These are phyloP conservation scores for Taiwanofungus camphoratus DNA, from an alignment of 1,284 basidiomycete species.

Conservation along the genomic window DNA sequence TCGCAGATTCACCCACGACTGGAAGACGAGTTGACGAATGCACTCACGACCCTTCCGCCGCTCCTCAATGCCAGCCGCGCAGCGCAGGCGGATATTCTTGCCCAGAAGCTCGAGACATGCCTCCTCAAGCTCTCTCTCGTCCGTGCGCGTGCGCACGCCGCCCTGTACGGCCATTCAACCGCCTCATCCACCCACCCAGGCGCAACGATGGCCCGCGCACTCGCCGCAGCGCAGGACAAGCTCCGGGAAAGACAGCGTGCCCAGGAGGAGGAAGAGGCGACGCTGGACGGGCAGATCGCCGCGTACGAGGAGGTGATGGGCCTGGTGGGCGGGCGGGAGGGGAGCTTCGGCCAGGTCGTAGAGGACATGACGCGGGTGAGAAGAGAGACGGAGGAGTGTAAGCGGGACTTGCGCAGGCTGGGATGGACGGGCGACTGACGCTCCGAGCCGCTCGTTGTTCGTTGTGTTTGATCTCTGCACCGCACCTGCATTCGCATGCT, in stretches of 20 bases:
- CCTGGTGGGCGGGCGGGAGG: constrained; percentile 34
- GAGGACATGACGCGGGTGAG: constrained; percentile 42
- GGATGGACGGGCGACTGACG: constrained; percentile 43
- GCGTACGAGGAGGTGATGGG: constrained; percentile 38
- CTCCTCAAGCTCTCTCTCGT: constrained; percentile 44
- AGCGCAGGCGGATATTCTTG: constrained; percentile 33
- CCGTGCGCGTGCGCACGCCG: constrained; percentile 32
- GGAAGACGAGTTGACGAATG: constrained; percentile 25
- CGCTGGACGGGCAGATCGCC: constrained; percentile 34
- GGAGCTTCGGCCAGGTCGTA: constrained; percentile 41
- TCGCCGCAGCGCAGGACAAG: constrained; percentile 29
- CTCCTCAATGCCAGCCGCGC: constrained; percentile 22
- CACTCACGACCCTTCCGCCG: constrained; percentile 26
- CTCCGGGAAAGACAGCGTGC: constrained; percentile 31
- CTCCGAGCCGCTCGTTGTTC: too few species aligned
- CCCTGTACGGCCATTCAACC: constrained; percentile 38
- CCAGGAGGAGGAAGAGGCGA: constrained; percentile 32
- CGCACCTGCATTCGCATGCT: too few species aligned
- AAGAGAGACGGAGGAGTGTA: constrained; percentile 44
- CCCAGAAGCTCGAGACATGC: constrained; percentile 39
- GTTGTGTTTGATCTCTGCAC: constrained; percentile 13
- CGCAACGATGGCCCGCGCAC: constrained; percentile 28
- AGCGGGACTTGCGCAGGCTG: constrained; percentile 39
- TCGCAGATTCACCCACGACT: constrained; percentile 31
- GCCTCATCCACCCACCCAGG: constrained; percentile 16